Conservation (phyloP, 179 eudicot species). For the Spergularia azorica region DNA sequence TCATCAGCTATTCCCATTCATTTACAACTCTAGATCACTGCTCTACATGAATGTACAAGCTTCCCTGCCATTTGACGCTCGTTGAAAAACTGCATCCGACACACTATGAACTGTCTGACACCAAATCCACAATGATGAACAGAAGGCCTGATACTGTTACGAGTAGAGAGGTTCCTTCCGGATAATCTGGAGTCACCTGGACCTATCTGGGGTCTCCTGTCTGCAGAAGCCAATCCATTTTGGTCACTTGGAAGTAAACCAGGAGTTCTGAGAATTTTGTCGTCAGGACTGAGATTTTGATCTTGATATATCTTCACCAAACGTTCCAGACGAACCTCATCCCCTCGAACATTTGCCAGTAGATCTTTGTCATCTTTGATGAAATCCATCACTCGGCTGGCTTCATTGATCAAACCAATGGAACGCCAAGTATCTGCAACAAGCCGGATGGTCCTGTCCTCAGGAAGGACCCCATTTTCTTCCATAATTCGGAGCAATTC, state of each 20-base stretch:
- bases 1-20: not conserved
- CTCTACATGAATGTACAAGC: slow-evolving; percentile 24
- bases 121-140: slow-evolving; percentile 37
- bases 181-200: slow-evolving; percentile 32
- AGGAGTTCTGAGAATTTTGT: slow-evolving; percentile 17
- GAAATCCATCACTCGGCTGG: slow-evolving; percentile 44
- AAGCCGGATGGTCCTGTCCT: slow-evolving; percentile 54
- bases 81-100: slow-evolving; percentile 1
- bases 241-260: slow-evolving; percentile 20
- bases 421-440: slow-evolving; percentile 86
- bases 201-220: slow-evolving; percentile 36
- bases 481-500: slow-evolving; percentile 65
- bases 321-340: slow-evolving; percentile 23
- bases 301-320: slow-evolving; percentile 26
- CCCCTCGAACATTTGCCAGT: slow-evolving; percentile 3
- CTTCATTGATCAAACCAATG: slow-evolving; percentile 63
- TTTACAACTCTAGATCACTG: slow-evolving; percentile 16
- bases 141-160: slow-evolving; percentile 24
- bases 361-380: not conserved
- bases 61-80: slow-evolving; percentile 15
- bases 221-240: slow-evolving; percentile 31
- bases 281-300: slow-evolving; percentile 25
- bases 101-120: slow-evolving; percentile 24
- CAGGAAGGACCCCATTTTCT: slow-evolving; percentile 51
- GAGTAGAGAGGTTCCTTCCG: slow-evolving; percentile 24